Evolutionary conservation across 495 filamentous ascomycete genomes (phyloP), one percentile per base, ranked within the genome.

Genomic region (Penicillium lividum): DNA sequence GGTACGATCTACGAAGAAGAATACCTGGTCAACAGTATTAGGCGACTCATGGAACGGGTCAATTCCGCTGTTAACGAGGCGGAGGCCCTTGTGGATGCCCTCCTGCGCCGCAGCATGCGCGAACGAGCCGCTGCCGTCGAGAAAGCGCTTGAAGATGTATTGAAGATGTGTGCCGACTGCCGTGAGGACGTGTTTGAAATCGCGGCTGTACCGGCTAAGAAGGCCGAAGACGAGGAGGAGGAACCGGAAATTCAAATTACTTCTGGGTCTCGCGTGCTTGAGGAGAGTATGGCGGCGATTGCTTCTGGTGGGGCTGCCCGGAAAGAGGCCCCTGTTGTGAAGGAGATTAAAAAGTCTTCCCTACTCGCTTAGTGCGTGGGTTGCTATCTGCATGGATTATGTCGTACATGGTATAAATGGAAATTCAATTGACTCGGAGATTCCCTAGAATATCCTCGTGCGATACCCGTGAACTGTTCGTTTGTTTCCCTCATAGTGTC

Each of bases 1-100:
- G 94, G 94, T 15, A 96, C 88, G 43, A 88, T 98, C 5, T 98
- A 98, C 68, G 94, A 98, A 66, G 94, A 98, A 70, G 94, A 97
- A 73, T 98, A 98, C 69, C 80, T 98, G 10, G 86, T 96, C 45
- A 93, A 90, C 65, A 91, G 86, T 60, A 85, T 97, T 34, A 80
- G 87, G n/a, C 77, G 94, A 36, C 77, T 98, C 40, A 84, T 96
- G 25, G 91, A 96, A 67, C 80, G 93, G 18, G 84, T 96, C n/a
- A 91, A 92, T 67, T 74, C 74, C 8, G 77, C 87, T 1, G 77
- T 82, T 16, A 74, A 77, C 0, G 94, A 98, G 62, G 82, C 89
- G 0, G 79, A 83, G 67, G 72, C 84, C 33, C 79, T 97, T 10
- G 82, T 96, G 1, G 83, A 89, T 62, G 89, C 86, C 0, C 71